Evolutionary conservation across 257 asterid genomes (phyloP), one percentile per base, ranked within the genome.

Genomic region (Solanum okadae): DNA sequence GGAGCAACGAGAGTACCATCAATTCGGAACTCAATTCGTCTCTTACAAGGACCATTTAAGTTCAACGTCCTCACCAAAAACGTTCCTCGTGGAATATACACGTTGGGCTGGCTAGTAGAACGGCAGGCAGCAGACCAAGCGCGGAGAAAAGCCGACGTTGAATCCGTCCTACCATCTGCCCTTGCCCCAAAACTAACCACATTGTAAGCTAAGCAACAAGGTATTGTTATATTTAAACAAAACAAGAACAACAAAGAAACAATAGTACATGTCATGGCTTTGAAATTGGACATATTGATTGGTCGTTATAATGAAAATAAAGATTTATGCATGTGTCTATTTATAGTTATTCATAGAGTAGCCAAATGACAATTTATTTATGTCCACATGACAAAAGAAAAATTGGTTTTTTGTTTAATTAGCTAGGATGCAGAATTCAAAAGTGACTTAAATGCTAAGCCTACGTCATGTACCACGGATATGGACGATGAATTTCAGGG

Each of bases 1-100:
- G 99, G 99, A n/a, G 98, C 96, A 10, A 94, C 95, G 12, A 96
- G 71, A 3, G 92, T 92, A 85, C 99, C 98, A 22, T 88, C 92
- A 2, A 94, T 92, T 46, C 87, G 82, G 87, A 96, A 94, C 33
- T 73, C 61, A 10, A 95, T 93, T 49, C 93, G 88, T 86, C 76
- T 94, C 87, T 88, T 86, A 85, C 98, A 95, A 20, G 99, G 99
- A 1, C 99, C 98, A 2, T 83, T 86, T 37, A 96, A 95, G 25
- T 89, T 73, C 4, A 94, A 75, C 0, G 91, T 1, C 86, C 89
- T 87, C 4, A 96, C 49, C 94, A 93, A 56, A 91, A 81, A 95
- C 0, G 87, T 90, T 65, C 98, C 98, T 1, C 93, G 87, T 0
- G 98, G 98, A 31, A 95, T 94, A 10, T 93, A 91, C 6, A 96